These are phyloP conservation scores for Nannochloropsis salina DNA, from an alignment of 108 stramenopile species.

Conservation along the genomic window DNA sequence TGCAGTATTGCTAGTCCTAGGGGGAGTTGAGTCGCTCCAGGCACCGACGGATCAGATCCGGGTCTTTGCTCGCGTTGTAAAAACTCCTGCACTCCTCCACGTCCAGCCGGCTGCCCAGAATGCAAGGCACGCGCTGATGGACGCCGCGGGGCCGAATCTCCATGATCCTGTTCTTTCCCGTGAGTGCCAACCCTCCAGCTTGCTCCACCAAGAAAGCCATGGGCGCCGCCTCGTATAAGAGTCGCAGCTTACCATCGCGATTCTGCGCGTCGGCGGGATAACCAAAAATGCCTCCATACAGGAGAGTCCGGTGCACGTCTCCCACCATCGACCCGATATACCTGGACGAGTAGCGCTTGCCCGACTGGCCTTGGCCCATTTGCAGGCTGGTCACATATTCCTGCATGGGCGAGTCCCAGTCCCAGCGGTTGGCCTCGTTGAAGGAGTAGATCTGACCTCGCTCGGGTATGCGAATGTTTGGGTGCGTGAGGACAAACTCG, in stretches of 20 bases:
- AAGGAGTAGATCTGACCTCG: slow-evolving; percentile 78
- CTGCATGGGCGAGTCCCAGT: slow-evolving; percentile 70
- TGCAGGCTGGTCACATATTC: slow-evolving; percentile 57
- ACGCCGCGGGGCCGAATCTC: slow-evolving; percentile 42
- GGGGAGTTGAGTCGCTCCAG: neutral
- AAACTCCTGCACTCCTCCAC: slow-evolving; percentile 52
- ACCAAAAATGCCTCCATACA: slow-evolving; percentile 59
- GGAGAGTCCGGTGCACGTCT: slow-evolving; percentile 57
- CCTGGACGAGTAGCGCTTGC: slow-evolving; percentile 57
- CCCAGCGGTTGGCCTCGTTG: slow-evolving; percentile 66
- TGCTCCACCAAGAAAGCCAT: slow-evolving; percentile 81
- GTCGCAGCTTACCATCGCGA: slow-evolving; percentile 68
- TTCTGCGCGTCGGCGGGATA: slow-evolving; percentile 53
- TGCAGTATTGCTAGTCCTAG: no score
- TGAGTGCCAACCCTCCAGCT: slow-evolving; percentile 44
- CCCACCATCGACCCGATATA: slow-evolving; percentile 68
- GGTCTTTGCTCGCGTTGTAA: slow-evolving; percentile 22
- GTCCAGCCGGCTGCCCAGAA: slow-evolving; percentile 64
- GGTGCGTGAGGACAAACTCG: slow-evolving; percentile 63
- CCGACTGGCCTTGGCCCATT: slow-evolving; percentile 75
- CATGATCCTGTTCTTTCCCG: slow-evolving; percentile 41
- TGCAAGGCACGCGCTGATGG: slow-evolving; percentile 57
- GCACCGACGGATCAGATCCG: slow-evolving; percentile 15
- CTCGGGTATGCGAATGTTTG: slow-evolving; percentile 71
- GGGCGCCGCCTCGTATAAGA: slow-evolving; percentile 87